These are phyloP conservation scores for Solanum hybrid DNA, from an alignment of 305 asterid species.

Conservation along the genomic window DNA sequence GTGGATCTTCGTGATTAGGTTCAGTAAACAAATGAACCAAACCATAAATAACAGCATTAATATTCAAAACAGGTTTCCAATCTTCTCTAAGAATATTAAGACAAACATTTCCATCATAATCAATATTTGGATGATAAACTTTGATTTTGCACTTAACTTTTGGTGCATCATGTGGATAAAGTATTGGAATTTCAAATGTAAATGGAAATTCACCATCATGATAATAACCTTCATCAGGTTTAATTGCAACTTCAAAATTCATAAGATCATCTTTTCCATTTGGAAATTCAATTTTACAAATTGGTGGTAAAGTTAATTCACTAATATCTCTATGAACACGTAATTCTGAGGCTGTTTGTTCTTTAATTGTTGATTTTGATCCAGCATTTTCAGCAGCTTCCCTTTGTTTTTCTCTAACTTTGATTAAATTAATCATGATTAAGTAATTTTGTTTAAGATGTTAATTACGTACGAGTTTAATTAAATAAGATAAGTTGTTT, in stretches of 20 bases:
- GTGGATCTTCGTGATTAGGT: background rate
- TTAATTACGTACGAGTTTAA: background rate
- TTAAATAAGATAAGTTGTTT: background rate
- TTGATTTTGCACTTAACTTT: background rate
- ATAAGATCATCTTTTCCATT: constrained; percentile 2
- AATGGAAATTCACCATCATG: background rate
- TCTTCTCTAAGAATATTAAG: constrained; percentile 1
- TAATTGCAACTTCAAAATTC: background rate
- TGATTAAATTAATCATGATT: constrained; percentile 10
- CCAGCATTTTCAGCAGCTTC: constrained; percentile 2
- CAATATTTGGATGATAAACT: constrained; percentile 3
- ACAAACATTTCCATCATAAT: constrained; percentile 1
- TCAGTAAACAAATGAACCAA: background rate
- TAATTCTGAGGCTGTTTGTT: background rate
- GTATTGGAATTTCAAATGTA: background rate
- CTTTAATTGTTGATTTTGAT: background rate
- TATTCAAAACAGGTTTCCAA: constrained; percentile 3
- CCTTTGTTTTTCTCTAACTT: constrained; percentile 2
- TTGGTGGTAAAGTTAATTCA: background rate
- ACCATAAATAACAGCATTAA: background rate
- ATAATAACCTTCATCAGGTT: constrained; percentile 5
- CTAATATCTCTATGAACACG: constrained; percentile 4
- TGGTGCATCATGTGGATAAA: constrained; percentile 4
- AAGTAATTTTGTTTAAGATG: background rate
- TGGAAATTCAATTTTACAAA: background rate